Conservation (phyloP, 2,329 filamentous ascomycete species). For the Cladosporium austrohemisphaericum region DNA sequence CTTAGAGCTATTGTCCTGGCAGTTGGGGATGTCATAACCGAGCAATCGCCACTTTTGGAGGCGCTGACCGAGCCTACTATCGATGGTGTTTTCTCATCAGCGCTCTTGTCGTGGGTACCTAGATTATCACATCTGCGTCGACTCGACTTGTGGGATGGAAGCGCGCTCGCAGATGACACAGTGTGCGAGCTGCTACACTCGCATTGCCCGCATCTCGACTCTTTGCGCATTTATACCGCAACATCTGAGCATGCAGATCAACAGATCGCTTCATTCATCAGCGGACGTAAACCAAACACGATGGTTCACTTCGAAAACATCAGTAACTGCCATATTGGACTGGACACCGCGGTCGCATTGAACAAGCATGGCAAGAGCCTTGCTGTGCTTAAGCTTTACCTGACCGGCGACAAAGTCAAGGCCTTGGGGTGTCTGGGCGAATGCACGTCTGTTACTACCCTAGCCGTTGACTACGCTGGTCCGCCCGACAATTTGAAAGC, state of each 20-base stretch:
- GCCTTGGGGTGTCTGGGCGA: constrained; percentile 48
- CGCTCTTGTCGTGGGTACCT: constrained; percentile 57
- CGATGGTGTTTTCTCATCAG: constrained; percentile 49
- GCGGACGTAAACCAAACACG: constrained; percentile 53
- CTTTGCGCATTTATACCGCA: constrained; percentile 56
- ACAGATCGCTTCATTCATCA: constrained; percentile 57
- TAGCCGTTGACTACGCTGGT: constrained; percentile 48
- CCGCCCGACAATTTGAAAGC: constrained; percentile 46
- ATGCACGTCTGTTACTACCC: constrained; percentile 47
- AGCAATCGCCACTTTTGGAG: constrained; percentile 50
- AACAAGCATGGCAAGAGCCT: constrained; percentile 54
- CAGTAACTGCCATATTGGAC: constrained; percentile 52
- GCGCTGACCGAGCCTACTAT: constrained; percentile 37
- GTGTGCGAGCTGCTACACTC: constrained; percentile 52
- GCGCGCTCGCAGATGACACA: constrained; percentile 53
- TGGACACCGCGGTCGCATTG: constrained; percentile 53
- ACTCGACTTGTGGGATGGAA: constrained; percentile 60
- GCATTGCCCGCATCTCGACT: constrained; percentile 59
- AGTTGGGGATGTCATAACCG: constrained; percentile 44
- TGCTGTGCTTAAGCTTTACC: constrained; percentile 49
- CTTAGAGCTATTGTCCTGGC: constrained; percentile 43
- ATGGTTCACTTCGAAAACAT: constrained; percentile 58
- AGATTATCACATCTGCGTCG: constrained; percentile 55
- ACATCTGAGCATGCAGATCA: constrained; percentile 49
- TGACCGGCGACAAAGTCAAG: constrained; percentile 48